A percentile compares a stretch with the other conserved stretches of the same genome.
These are phyloP conservation scores for Pascua sp. DNA, from an alignment of 1,284 basidiomycete genomes.

Conservation along the genomic window DNA sequence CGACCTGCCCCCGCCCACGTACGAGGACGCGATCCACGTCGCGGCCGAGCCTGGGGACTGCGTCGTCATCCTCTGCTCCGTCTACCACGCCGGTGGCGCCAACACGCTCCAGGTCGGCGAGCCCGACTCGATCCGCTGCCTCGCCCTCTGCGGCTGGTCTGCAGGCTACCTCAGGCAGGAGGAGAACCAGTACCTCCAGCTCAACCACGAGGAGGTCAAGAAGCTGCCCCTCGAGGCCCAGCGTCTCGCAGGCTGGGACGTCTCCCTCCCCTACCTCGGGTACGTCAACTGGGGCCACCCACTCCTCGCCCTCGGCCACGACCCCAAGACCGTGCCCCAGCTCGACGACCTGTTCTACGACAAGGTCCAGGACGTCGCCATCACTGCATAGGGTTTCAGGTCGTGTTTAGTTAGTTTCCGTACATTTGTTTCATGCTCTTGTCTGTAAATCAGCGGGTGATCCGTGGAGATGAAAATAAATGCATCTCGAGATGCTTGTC, in stretches of 20 bases:
- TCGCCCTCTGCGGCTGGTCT: conserved; percentile 15
- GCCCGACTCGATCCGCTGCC: conserved; percentile 13
- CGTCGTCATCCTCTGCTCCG: conserved; percentile 18
- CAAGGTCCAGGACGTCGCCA: conserved; percentile 12
- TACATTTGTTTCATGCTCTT: too few species aligned
- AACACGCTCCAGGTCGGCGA: conserved; percentile 14
- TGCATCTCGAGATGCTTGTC: too few species aligned
- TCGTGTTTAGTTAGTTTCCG: too few species aligned
- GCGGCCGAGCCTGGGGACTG: conserved; percentile 17
- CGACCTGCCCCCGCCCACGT: conserved; percentile 17
- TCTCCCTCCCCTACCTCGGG: conserved; percentile 18
- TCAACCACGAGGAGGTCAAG: conserved; percentile 14
- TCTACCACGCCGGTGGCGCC: conserved; percentile 19
- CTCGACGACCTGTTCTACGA: conserved; percentile 22
- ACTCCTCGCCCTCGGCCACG: conserved; percentile 17
- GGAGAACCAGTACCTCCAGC: conserved; percentile 25
- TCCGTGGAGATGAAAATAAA: too few species aligned
- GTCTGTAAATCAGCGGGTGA: too few species aligned
- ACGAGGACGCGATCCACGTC: conserved; percentile 17
- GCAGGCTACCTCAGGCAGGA: conserved; percentile 20
- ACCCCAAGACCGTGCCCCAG: conserved; percentile 11
- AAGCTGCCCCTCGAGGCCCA: conserved; percentile 14
- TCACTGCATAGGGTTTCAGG: conserved; percentile 1
- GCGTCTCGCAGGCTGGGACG: conserved; percentile 18
- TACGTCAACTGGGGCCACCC: conserved; percentile 21